Evolutionary conservation across 805 yeast genomes (phyloP), one percentile per base, ranked within the genome.

Genomic region (Candida hispaniensis): DNA sequence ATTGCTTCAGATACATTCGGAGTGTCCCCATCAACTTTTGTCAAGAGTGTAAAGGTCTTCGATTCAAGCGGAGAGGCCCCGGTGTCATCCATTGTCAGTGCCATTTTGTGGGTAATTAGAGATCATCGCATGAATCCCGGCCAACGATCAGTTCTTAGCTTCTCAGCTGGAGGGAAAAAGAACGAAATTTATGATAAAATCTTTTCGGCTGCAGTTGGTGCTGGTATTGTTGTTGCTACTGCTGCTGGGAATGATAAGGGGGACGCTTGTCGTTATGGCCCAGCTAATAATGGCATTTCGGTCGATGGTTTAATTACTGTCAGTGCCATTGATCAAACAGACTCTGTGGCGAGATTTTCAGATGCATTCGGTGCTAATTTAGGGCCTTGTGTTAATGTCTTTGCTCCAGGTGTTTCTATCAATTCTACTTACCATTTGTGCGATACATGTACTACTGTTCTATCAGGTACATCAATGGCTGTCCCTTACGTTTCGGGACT

Each of bases 391-490:
- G 96, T 91, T 40, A 96, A 88, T 54, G 77, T 88, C 45, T 88
- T 83, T 55, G 98, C 94, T 18, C 98, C 98, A 14, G 98, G 98
- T 52, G 76, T 83, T 51, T 77, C 82, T 56, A 74, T 88, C 43
- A 66, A 78, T 47, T 82, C 94, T 28, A 50, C 59, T 14, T 49
- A 54, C 30, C 54, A 51, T 28, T 29, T 36, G 12, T 46, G 51
- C 30, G 48, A 53, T 24, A 44, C 46, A 16, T 41, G 40, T 5
- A 47, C 58, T 34, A 56, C 51, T 12, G 28, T 44, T 29, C 52
- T 58, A 60, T 51, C 94, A 20, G 98, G 98, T 61, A 88, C 96
- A 7, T 86, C 96, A 7, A 88, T 88, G 98, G 95, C 97, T 14
- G 79, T 96, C 22, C 97, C 98, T 30, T 94, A 85, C 54, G 86